Evolutionary conservation across 169 alveolate genomes (phyloP), one percentile per base, ranked within the genome.

Genomic region (Babesia ovis): DNA sequence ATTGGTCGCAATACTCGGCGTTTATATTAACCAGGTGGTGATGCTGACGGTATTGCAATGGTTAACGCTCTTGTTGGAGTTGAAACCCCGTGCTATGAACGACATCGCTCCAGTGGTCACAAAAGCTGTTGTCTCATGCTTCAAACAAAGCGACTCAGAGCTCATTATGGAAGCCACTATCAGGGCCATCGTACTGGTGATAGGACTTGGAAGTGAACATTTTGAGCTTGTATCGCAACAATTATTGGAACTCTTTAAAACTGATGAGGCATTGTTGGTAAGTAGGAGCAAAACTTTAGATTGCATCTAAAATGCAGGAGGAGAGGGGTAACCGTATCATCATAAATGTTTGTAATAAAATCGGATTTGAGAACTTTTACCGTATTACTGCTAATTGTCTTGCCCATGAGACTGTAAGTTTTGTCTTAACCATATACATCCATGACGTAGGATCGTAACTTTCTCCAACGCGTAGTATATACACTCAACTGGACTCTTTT

Each of bases 401-500:
- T 14, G 48, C 48, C 22, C 43, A 8, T 4, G 42, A 64, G 1
- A 31, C 43, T 34, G 74, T 64, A 0, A 29, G 74, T 29, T 2
- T 5, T 9, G 1, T n/a, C 8, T 8, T 0, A 39, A 0, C 6
- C 2, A 4, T 1, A 4, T 8, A 9, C 59, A 18, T 5, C 9
- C 1, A 4, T 34, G 34, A 34, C 22, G 41, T 43, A 81, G 85
- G 84, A 81, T 29, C 42, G 22, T 4, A 59, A 45, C 43, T 81
- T 71, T 46, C 84, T 89, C 1, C 75, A 66, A 41, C 68, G 77
- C 45, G 57, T 89, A 23, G 82, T 89, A 27, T 91, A 89, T 41
- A 71, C 85, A 16, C 71, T 89, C 62, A 84, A 85, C 61, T 89
- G 93, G 93, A 82, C 90, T 11, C 68, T 89, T 55, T 39, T 89